A percentile compares a stretch with the other conserved stretches of the same genome.
phyloP scores from a whole-genome alignment of 2,329 filamentous ascomycete genomes.

The Penicillium brasilianum region DNA sequence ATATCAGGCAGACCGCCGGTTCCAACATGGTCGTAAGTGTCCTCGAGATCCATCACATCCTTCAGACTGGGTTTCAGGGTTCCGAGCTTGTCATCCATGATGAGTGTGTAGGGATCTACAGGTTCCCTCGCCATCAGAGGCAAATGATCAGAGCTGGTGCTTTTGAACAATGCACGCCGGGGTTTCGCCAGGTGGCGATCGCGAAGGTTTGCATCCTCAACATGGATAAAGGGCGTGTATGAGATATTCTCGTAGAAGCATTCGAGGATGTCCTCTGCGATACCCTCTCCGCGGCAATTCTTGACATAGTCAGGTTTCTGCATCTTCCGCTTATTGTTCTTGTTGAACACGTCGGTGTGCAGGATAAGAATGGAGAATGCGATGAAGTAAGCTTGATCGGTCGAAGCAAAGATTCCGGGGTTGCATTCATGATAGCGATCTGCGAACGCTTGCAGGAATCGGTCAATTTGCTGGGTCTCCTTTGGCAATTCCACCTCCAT shows the following conservation, averaged over 20 bases:
- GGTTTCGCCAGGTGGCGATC: constrained; percentile 75
- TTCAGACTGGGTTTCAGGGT: constrained; percentile 81
- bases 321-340: constrained; percentile 99
- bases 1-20: constrained; percentile 77
- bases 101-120: constrained; percentile 92
- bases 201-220: constrained; percentile 80
- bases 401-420: constrained; percentile 86
- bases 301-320: constrained; percentile 93
- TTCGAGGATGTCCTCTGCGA: constrained; percentile 90
- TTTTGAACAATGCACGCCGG: constrained; percentile 72
- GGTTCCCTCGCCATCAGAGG: constrained; percentile 76
- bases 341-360: constrained; percentile 99
- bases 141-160: constrained; percentile 66
- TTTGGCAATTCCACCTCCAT: constrained; percentile 97
- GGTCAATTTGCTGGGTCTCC: constrained; percentile 97
- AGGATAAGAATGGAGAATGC: constrained; percentile 95
- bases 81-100: constrained; percentile 87
- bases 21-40: constrained; percentile 87
- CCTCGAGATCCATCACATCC: constrained; percentile 90
- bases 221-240: constrained; percentile 97
- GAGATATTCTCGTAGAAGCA: constrained; percentile 99
- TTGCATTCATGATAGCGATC: constrained; percentile 99
- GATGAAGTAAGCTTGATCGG: constrained; percentile 97
- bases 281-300: constrained; percentile 87
- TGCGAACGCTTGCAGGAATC: constrained; percentile 90